These are phyloP conservation scores for Xylariaceae sp. DNA, from an alignment of 2,329 filamentous ascomycete species.

Conservation along the genomic window DNA sequence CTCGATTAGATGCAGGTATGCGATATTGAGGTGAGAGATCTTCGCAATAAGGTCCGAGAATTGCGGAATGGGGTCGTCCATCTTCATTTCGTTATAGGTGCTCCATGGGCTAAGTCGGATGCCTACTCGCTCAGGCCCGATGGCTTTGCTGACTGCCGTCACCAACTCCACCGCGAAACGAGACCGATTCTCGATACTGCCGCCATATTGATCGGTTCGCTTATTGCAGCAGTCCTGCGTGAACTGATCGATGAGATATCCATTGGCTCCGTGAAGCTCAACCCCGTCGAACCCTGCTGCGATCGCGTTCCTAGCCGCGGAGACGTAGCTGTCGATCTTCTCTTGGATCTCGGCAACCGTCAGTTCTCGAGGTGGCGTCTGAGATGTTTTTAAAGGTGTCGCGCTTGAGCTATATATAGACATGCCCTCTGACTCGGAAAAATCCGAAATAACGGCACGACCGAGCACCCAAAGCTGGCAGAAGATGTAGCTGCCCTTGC, in stretches of 20 bases:
- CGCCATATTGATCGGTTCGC: slow-evolving; percentile 26
- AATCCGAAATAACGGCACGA: slow-evolving; percentile 52
- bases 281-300: slow-evolving; percentile 74
- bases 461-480: slow-evolving; percentile 69
- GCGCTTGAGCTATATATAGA: slow-evolving; percentile 39
- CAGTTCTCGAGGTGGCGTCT: slow-evolving; percentile 64
- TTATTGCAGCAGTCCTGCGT: slow-evolving; percentile 37
- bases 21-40: slow-evolving; percentile 57
- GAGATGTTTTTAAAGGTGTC: slow-evolving; percentile 46
- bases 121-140: slow-evolving; percentile 55
- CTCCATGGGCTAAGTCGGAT: slow-evolving; percentile 67
- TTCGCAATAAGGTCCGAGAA: slow-evolving; percentile 63
- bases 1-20: slow-evolving; percentile 68
- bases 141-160: slow-evolving; percentile 46
- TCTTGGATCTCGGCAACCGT: slow-evolving; percentile 68
- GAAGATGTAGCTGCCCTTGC: slow-evolving; percentile 63
- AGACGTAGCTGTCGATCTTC: slow-evolving; percentile 63
- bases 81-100: slow-evolving; percentile 67
- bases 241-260: slow-evolving; percentile 66
- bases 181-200: slow-evolving; percentile 43
- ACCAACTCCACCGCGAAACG: slow-evolving; percentile 49
- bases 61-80: slow-evolving; percentile 66
- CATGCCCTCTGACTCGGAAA: slow-evolving; percentile 39
- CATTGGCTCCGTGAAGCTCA: slow-evolving; percentile 65
- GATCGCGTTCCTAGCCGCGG: slow-evolving; percentile 60